Conservation (phyloP, 176 grass and related monocot species). For the Aegilops sharonensis region DNA sequence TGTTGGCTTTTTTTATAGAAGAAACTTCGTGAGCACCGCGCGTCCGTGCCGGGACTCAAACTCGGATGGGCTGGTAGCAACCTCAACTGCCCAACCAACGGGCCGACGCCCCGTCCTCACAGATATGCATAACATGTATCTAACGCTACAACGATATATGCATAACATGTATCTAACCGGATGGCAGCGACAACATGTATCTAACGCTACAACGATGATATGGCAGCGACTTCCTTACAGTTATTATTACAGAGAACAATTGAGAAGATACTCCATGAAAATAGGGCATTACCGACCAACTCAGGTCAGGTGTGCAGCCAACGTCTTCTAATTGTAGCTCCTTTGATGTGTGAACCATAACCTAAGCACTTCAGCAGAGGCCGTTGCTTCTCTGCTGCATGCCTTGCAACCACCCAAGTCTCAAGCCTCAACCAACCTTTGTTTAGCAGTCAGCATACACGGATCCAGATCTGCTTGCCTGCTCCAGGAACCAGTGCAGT, state of each 20-base stretch:
- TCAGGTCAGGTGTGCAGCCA: conserved; percentile 1
- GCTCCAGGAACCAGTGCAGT: conserved; percentile 28
- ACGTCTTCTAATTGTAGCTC: conserved; percentile 33
- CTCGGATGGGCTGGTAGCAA: too few relatives aligned
- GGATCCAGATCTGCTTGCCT: conserved; percentile 39
- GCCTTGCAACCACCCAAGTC: conserved; percentile 21
- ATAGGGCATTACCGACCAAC: not conserved
- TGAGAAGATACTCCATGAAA: not conserved
- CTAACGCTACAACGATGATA: conserved; percentile 13
- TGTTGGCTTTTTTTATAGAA: too few relatives aligned
- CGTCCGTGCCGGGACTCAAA: too few relatives aligned
- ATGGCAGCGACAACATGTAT: too few relatives aligned
- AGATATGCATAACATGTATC: not conserved
- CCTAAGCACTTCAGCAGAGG: conserved; percentile 17
- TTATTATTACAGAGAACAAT: not conserved
- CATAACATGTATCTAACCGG: too few relatives aligned
- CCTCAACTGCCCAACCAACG: too few relatives aligned
- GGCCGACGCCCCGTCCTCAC: too few relatives aligned
- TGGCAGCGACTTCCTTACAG: not conserved
- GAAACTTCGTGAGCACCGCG: too few relatives aligned
- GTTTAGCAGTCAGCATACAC: conserved; percentile 21
- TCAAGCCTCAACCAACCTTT: conserved; percentile 31
- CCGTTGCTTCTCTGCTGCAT: conserved; percentile 10
- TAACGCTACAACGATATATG: too few relatives aligned
- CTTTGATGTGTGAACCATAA: conserved; percentile 24